Conservation (phyloP, 345 rosid genomes). For the Anastatica hierochuntica region DNA sequence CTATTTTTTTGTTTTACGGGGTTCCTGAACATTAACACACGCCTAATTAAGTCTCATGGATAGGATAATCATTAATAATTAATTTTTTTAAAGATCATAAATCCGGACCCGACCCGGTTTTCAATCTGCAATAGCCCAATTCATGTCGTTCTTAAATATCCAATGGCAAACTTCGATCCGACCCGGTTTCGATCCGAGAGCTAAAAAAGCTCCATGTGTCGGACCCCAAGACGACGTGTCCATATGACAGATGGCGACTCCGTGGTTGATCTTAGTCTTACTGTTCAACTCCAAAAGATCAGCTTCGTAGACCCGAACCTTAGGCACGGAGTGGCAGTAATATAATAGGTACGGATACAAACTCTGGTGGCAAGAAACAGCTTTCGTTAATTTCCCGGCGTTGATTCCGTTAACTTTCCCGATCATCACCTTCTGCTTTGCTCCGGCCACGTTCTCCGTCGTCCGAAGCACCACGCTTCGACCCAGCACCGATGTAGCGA, state of each 20-base stretch:
- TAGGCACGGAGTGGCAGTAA: slow-evolving; percentile 82
- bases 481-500: slow-evolving; percentile 53
- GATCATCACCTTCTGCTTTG: slow-evolving; percentile 40
- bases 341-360: slow-evolving; percentile 62
- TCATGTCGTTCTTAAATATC: slow-evolving; percentile 81
- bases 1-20: no score
- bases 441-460: slow-evolving; percentile 48
- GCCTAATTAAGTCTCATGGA: no score
- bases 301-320: slow-evolving; percentile 68
- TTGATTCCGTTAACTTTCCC: slow-evolving; percentile 54
- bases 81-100: no score
- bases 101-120: no score
- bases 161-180: slow-evolving; percentile 74
- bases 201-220: slow-evolving; percentile 57
- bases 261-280: slow-evolving; percentile 54
- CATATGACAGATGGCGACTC: slow-evolving; percentile 71
- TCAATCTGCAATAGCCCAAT: slow-evolving; percentile 43
- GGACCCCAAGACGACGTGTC: slow-evolving; percentile 77
- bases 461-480: slow-evolving; percentile 42
- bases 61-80: no score
- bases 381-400: slow-evolving; percentile 53
- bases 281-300: slow-evolving; percentile 44
- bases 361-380: slow-evolving; percentile 79
- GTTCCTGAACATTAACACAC: no score
- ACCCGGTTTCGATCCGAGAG: slow-evolving; percentile 67